Evolutionary conservation across 371 early-diverging fungal genomes (phyloP), one percentile per base, ranked within the genome.

Genomic region (Mucor velutinosus): DNA sequence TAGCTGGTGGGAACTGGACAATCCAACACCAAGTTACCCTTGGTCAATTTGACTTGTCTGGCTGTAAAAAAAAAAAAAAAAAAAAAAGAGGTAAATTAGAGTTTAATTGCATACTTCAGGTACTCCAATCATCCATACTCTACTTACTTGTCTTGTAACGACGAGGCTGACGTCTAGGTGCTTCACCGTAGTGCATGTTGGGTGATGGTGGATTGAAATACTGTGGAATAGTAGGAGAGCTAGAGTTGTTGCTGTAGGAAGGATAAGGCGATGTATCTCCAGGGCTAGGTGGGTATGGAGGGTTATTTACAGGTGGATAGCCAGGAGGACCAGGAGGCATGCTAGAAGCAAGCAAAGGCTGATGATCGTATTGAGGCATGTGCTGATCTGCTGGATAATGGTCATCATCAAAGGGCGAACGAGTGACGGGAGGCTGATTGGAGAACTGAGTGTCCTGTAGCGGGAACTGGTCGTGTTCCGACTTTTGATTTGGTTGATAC

Each of bases 1-100:
- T 92, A 83, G 25, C 87, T 80, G 2, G 80, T 76, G 6, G 94
- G 92, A 12, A 92, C 90, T 5, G 91, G 92, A 74, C 92, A 90
- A 72, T 94, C 92, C 37, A 94, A 66, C 3, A 94, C 90, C 68
- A 94, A 73, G 75, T 93, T 92, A 53, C 94, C 94, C 5, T 89
- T 73, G 5, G 88, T 89, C 63, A 94, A 75, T 69, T 86, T 87
- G n/a, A 93, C 92, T 69, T 78, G 76, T 64, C 72, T 77, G 35
- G 78, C 85, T 71, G 74, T 82, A 35, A 39, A 23, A 58, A n/a
- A 35, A 39, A 23, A 58, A n/a, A n/a, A n/a, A n/a, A n/a, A n/a
- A n/a, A n/a, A n/a, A n/a, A n/a, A n/a, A 37, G 5, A 17, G 15
- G 14, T 51, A 4, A 51, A 32, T 39, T 70, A 55, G 33, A 17